These are phyloP conservation scores for Phaeophleospora eucalypticola DNA, from an alignment of 2,329 filamentous ascomycete species.

Conservation along the genomic window DNA sequence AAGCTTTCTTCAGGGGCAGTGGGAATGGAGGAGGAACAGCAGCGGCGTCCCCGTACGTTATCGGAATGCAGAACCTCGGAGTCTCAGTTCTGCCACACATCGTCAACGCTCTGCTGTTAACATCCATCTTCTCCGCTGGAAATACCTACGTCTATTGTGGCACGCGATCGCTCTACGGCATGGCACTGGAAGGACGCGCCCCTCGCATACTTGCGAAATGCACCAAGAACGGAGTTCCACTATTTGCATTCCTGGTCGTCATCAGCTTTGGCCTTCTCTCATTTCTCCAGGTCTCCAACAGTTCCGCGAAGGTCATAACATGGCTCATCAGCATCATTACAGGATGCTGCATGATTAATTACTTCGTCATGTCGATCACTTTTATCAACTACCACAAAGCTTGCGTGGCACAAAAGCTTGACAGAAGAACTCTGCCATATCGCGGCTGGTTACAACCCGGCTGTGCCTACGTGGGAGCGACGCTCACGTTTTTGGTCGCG, in stretches of 20 bases:
- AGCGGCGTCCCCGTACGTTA: slow-evolving; percentile 63
- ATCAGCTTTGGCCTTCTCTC: slow-evolving; percentile 33
- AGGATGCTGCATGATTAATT: slow-evolving; percentile 58
- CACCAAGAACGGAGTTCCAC: slow-evolving; percentile 58
- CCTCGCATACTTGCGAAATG: slow-evolving; percentile 54
- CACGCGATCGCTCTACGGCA: slow-evolving; percentile 48
- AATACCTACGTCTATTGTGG: slow-evolving; percentile 54
- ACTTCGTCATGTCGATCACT: slow-evolving; percentile 55
- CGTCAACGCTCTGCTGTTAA: slow-evolving; percentile 38
- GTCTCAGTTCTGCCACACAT: slow-evolving; percentile 40
- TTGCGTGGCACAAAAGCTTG: slow-evolving; percentile 46
- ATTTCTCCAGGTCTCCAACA: slow-evolving; percentile 31
- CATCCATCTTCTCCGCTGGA: slow-evolving; percentile 51
- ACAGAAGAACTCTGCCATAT: slow-evolving; percentile 55
- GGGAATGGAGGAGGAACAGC: slow-evolving; percentile 40
- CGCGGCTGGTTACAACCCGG: slow-evolving; percentile 54
- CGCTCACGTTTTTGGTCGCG: slow-evolving; percentile 30
- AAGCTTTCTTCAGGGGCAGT: slow-evolving; percentile 23
- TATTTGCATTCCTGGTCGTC: slow-evolving; percentile 52
- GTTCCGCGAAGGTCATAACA: slow-evolving; percentile 29
- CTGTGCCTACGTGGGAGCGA: slow-evolving; percentile 38
- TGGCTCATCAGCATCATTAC: slow-evolving; percentile 52
- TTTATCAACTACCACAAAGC: slow-evolving; percentile 57
- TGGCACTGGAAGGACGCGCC: slow-evolving; percentile 50
- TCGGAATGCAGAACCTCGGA: slow-evolving; percentile 43